Evolutionary conservation across 2,329 filamentous ascomycete genomes (phyloP), one percentile per base, ranked within the genome.

Genomic region (Dryadomyces quercus-mongolicae): DNA sequence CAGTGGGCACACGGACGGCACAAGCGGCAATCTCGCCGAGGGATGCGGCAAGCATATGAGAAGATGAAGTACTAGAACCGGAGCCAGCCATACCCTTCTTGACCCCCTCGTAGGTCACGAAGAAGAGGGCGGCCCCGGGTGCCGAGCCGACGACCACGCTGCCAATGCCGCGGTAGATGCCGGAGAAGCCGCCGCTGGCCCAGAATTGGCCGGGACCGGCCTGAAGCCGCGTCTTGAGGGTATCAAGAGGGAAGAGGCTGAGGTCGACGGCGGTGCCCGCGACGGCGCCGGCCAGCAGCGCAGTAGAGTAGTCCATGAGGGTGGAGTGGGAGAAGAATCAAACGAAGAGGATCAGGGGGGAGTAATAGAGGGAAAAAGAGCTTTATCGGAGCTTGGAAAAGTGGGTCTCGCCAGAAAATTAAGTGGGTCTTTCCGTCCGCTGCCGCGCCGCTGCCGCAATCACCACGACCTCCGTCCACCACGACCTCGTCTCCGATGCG

Each of bases 241-340:
- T 98, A 78, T 98, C 94, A 76, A 98, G 89, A 0, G 93, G 93
- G 75, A 88, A 98, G 66, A 98, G 88, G 54, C 90, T 90, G 64
- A 95, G 84, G 79, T 98, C 93, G 70, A 97, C 93, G 15, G 91
- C 95, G 49, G 93, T 93, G 66, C 93, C 93, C 61, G 93, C 93
- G 61, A 96, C 74, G 65, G 84, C 93, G 68, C 93, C 93, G 62
- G 93, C 89, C 76, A 84, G 68, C 63, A 85, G 80, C 64, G 81
- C 79, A 25, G 78, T 75, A 53, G 75, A 74, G 73, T 82, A 84
- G 63, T 74, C 66, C 42, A 72, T 59, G 71, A 21, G 31, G 21
- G 10, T n/a, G 25, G 25, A 34, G 25, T 5, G 22, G 16, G 25
- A 4, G 34, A 22, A 21, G 22, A 34, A n/a, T 16, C 13, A n/a